Evolutionary conservation across 139 green algal genomes (phyloP), one percentile per base, ranked within the genome.

Genomic region (Zygnema circumcarinatum): DNA sequence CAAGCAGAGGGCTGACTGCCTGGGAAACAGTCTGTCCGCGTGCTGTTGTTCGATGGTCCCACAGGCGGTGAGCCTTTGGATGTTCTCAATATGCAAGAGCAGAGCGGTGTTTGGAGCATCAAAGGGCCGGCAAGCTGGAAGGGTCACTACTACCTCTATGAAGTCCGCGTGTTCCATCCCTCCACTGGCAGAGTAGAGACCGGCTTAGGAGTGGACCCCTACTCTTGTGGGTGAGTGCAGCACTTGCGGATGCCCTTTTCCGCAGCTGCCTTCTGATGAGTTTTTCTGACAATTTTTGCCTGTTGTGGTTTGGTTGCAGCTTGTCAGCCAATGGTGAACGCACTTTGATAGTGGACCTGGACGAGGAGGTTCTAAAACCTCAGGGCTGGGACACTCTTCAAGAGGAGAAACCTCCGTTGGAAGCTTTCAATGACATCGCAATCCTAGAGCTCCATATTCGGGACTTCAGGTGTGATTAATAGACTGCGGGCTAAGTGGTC

Each of bases 371-470:
- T 21, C n/a, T 87, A 20, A n/a, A 69, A 38, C 91, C 69, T 53
- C 74, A 62, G n/a, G 81, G 52, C n/a, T 93, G 90, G 90, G 80
- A 74, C 33, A 31, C 78, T 0, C 68, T 92, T 22, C 22, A 53
- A 29, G 62, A 85, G 38, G 31, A 39, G 25, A 91, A 87, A 38
- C 86, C 84, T 3, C n/a, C 32, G 35, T 40, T 95, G 82, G 33
- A 87, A 1, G 74, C 68, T 36, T 75, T 87, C 0, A 96, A 92
- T 1, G 96, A 98, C 88, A 92, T 95, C 40, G 93, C 90, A 75
- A 92, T 98, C 72, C 98, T 98, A 88, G 96, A 98, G 93, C 93
- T 98, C 62, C 95, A 98, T 91, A 92, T 98, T 20, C 92, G 96
- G 0, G 96, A 98, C 89, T 98, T 98, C 93, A 96, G 83, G 83